Conservation (phyloP, 257 asterid genomes). For the Nicotiana noctiflora region DNA sequence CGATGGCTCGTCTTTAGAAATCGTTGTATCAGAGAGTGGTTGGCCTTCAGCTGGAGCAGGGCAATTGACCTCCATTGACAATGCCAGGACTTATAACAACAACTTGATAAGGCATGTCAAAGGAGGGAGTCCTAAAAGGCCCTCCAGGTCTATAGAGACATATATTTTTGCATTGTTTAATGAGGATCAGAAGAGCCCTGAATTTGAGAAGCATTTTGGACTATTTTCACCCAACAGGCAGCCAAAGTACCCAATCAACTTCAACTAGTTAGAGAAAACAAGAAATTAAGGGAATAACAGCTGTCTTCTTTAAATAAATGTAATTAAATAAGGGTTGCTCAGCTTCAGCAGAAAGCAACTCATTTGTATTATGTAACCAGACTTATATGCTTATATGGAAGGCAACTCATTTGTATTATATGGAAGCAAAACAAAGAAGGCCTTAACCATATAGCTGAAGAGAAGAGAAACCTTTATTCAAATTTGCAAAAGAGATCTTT, state of each 20-base stretch:
- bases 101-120: slow-evolving; percentile 21
- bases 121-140: slow-evolving; percentile 27
- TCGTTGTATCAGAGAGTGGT: slow-evolving; percentile 37
- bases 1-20: slow-evolving; percentile 23
- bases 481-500: not conserved
- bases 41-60: slow-evolving; percentile 37
- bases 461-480: no score
- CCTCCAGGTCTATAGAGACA: slow-evolving; percentile 20
- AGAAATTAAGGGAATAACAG: not conserved
- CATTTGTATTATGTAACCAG: not conserved
- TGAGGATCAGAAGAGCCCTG: slow-evolving; percentile 27
- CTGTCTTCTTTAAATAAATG: not conserved
- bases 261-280: not conserved
- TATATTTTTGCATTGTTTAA: slow-evolving; percentile 30
- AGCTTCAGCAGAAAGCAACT: not conserved
- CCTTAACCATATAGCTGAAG: no score
- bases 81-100: slow-evolving; percentile 23
- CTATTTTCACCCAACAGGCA: slow-evolving; percentile 13
- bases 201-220: slow-evolving; percentile 25
- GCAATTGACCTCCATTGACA: slow-evolving; percentile 12
- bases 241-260: slow-evolving; percentile 20
- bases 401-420: not conserved
- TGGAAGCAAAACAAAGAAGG: not conserved
- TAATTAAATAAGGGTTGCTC: not conserved
- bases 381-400: not conserved